phyloP scores from a whole-genome alignment of 2,329 filamentous ascomycete genomes.

The Aspergillus sp. region DNA sequence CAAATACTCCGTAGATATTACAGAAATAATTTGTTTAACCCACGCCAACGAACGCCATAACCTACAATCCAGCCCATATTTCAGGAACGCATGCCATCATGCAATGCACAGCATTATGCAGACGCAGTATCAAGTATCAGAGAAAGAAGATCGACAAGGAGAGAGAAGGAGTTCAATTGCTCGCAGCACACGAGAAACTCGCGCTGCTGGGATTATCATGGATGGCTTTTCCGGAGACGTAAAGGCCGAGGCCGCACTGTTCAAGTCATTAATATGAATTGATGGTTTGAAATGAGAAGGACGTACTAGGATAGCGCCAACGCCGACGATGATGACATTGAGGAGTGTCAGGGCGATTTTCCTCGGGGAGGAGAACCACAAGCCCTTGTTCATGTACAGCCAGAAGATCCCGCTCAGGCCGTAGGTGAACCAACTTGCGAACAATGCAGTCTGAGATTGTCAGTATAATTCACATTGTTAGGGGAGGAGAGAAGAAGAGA shows the following conservation, averaged over 20 bases:
- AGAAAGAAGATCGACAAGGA: not conserved
- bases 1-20: too few species aligned
- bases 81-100: too few species aligned
- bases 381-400: slow-evolving; percentile 30
- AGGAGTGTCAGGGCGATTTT: slow-evolving; percentile 23
- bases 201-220: slow-evolving; percentile 24
- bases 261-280: not conserved
- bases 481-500: not conserved
- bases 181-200: slow-evolving; percentile 28
- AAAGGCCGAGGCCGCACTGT: slow-evolving; percentile 28
- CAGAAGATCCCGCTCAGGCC: slow-evolving; percentile 33
- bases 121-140: too few species aligned
- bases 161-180: slow-evolving; percentile 9
- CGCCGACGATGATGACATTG: slow-evolving; percentile 18
- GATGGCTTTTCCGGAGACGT: slow-evolving; percentile 28
- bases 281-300: not conserved
- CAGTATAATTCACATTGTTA: not conserved
- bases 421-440: slow-evolving; percentile 61
- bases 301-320: slow-evolving; percentile 19
- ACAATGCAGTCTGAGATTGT: slow-evolving; percentile 44
- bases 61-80: too few species aligned
- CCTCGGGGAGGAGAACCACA: slow-evolving; percentile 23
- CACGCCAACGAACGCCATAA: too few species aligned
- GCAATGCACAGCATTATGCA: too few species aligned
- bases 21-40: too few species aligned